phyloP scores from a whole-genome alignment of 805 yeast species.

The Saccharomycopsis javanensis region DNA sequence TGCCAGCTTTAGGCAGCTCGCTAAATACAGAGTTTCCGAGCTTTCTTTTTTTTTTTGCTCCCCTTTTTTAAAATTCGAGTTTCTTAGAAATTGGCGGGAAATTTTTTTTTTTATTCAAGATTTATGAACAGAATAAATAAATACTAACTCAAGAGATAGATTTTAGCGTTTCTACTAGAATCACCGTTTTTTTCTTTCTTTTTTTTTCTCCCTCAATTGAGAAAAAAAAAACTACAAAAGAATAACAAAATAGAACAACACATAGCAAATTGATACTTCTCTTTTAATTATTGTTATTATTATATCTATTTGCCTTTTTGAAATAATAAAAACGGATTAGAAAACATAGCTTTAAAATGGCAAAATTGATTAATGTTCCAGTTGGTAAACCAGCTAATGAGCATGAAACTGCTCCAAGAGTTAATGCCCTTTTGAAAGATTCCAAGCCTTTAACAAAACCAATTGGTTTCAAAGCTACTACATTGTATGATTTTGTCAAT shows the following conservation, averaged over 20 bases:
- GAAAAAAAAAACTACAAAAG: not conserved
- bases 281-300: too few relatives aligned
- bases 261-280: too few relatives aligned
- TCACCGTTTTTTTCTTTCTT: not conserved
- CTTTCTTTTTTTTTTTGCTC: too few relatives aligned
- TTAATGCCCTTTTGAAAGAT: slow-evolving; percentile 42
- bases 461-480: slow-evolving; percentile 47
- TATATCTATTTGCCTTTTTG: too few relatives aligned
- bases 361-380: slow-evolving; percentile 35
- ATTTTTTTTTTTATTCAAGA: not conserved
- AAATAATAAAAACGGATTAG: not conserved
- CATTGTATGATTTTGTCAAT: slow-evolving; percentile 58
- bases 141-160: too few relatives aligned
- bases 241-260: not conserved
- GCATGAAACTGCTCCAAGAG: slow-evolving; percentile 79
- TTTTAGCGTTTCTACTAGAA: not conserved
- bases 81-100: too few relatives aligned
- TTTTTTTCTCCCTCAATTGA: not conserved
- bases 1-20: too few relatives aligned
- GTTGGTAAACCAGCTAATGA: slow-evolving; percentile 58
- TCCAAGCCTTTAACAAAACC: slow-evolving; percentile 53
- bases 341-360: slow-evolving; percentile 5
- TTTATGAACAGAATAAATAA: not conserved
- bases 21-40: too few relatives aligned
- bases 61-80: too few relatives aligned